phyloP scores from a whole-genome alignment of 139 green algal species.

The Chlorella vulgaris region DNA sequence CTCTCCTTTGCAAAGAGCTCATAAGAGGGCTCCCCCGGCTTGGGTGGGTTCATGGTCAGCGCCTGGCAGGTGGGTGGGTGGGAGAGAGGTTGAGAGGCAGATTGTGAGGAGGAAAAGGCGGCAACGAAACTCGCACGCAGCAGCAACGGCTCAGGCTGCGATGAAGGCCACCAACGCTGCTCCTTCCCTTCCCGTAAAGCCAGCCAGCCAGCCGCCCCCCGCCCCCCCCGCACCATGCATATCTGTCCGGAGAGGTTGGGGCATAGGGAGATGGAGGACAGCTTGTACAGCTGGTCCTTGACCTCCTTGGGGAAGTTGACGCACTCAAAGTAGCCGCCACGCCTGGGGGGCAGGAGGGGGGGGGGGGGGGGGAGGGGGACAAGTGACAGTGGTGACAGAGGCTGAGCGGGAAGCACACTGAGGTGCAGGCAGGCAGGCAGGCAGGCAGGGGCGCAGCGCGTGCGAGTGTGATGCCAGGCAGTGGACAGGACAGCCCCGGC shows the following conservation, averaged over 20 bases:
- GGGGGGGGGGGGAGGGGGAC: background rate
- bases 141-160: background rate
- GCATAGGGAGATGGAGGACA: constrained; percentile 91
- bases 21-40: constrained; percentile 82
- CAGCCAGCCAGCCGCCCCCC: too few species aligned
- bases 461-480: too few species aligned
- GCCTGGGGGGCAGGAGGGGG: constrained; percentile 13
- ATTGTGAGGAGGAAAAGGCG: too few species aligned
- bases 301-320: constrained; percentile 74
- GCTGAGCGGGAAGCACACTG: background rate
- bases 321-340: constrained; percentile 92
- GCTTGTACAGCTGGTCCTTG: constrained; percentile 88
- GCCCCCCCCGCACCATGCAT: constrained; percentile 19
- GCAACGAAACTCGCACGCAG: too few species aligned
- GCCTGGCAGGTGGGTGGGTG: constrained; percentile 46
- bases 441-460: too few species aligned
- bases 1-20: constrained; percentile 74
- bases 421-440: background rate
- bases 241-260: constrained; percentile 92
- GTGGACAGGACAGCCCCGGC: too few species aligned
- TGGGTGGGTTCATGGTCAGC: constrained; percentile 90
- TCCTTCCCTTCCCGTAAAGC: too few species aligned
- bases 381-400: background rate
- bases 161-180: too few species aligned
- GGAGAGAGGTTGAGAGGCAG: too few species aligned